Base-by-base conservation (phyloP, 164 flowering plant species). In the Magnolia changhungtana region DNA sequence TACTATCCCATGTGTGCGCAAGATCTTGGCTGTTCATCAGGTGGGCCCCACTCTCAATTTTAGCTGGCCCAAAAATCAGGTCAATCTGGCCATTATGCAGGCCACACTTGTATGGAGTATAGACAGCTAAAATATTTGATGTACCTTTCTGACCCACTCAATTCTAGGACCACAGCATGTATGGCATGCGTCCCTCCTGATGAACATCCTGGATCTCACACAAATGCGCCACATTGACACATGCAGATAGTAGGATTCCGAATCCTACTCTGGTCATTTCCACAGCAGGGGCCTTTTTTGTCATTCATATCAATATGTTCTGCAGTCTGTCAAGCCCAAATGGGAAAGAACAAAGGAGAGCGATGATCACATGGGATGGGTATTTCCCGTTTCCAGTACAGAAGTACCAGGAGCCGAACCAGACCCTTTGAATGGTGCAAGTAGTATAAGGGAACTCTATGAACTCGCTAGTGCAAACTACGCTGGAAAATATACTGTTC, bases 361-460 rank as follows among this genome's bases (percentile, higher is more conserved):
- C 69, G 99, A 96, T 83, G 92, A 90, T 66, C 98, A 94, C 80
- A 89, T 88, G 92, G 99, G 99, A 64, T 96, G 98, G 99, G 90
- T 94, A 58, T 96, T 96, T 78, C 91, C 98, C 29, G 79, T 84
- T 66, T 85, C 92, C 1, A 82, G 80, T 50, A 77, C 82, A 11
- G 98, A 92, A 83, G 92, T 84, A 74, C 86, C 88, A 7, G 97
- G 92, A 72, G 98, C 99, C 49, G 92, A 89, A 73, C 93, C 93
- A 45, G 99, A 96, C 78, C 78, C 81, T 50, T 72, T 94, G 76
- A 90, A 91, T 82, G 97, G 97, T 63, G 95, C 91, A 20, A 88
- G 80, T 83, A 90, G 82, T 69, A 79, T 91, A 24, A 81, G 99
- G 81, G 91, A 84, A 66, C 85, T 96, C 51, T 96, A 96, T 81